phyloP scores from a whole-genome alignment of 2,329 filamentous ascomycete genomes.

The Phialemoniopsis sp. region DNA sequence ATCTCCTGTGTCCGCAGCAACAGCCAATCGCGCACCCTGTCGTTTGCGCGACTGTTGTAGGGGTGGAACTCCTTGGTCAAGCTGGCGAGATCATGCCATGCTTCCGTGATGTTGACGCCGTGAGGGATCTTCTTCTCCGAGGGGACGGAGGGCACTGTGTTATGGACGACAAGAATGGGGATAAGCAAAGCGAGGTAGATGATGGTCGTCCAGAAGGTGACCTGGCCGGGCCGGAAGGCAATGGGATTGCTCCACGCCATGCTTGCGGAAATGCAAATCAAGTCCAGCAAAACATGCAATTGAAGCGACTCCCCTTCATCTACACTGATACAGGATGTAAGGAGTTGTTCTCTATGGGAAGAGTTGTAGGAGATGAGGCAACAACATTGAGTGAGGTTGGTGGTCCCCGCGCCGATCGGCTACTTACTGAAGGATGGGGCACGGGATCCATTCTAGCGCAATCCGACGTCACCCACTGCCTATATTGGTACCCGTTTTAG shows the following conservation, averaged over 20 bases:
- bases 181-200: constrained; percentile 77
- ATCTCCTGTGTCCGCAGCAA: constrained; percentile 68
- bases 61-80: constrained; percentile 78
- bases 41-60: constrained; percentile 82
- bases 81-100: constrained; percentile 77
- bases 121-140: constrained; percentile 40
- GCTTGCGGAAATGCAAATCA: not conserved
- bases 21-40: constrained; percentile 73
- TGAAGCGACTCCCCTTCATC: too few relatives aligned
- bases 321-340: too few relatives aligned
- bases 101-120: constrained; percentile 78
- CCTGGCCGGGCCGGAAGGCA: constrained; percentile 75
- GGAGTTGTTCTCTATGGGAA: too few relatives aligned
- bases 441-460: too few relatives aligned
- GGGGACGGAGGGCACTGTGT: constrained; percentile 67
- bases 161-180: constrained; percentile 69
- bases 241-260: constrained; percentile 46
- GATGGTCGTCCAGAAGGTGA: constrained; percentile 72
- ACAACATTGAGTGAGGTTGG: too few relatives aligned
- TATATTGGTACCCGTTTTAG: too few relatives aligned
- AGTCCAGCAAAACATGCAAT: not conserved
- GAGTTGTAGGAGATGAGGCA: too few relatives aligned
- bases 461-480: too few relatives aligned
- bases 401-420: too few relatives aligned
- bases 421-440: too few relatives aligned